Evolutionary conservation across 352 stramenopile genomes (phyloP).

Genomic region (Phytophthora vignae): DNA sequence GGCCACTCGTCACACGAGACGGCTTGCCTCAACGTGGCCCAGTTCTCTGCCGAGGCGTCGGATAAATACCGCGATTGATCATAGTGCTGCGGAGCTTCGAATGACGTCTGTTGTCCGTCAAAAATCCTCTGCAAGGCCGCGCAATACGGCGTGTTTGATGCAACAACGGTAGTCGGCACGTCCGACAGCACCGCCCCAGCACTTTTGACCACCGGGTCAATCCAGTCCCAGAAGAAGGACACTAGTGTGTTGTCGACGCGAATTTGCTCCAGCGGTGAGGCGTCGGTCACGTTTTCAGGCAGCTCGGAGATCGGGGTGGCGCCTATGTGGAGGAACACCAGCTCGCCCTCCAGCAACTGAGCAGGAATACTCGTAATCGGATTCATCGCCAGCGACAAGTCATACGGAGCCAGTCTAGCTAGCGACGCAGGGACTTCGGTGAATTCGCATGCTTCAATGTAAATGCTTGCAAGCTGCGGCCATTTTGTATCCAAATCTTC

Average conservation of each 20-base stretch:
- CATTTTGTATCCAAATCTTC: conserved; percentile 51
- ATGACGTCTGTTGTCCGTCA: conserved; percentile 1
- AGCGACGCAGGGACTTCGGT: conserved; percentile 22
- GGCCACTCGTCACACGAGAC: conserved; percentile 17
- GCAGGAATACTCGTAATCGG: conserved; percentile 23
- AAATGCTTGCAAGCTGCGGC: conserved; percentile 36
- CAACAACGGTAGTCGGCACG: conserved; percentile 22
- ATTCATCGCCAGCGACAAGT: conserved; percentile 32
- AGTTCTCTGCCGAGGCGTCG: conserved; percentile 1
- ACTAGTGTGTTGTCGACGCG: conserved; percentile 32
- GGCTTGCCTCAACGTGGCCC: conserved; percentile 13
- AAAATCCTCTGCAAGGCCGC: conserved; percentile 20
- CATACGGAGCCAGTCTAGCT: conserved; percentile 22
- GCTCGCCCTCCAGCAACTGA: conserved; percentile 26
- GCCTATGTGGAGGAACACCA: conserved; percentile 28
- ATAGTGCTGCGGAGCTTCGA: conserved; percentile 6
- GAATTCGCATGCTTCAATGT: conserved; percentile 29
- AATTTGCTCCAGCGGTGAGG: conserved; percentile 22
- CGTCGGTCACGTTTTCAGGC: conserved; percentile 20
- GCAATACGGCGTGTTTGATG: conserved; percentile 31
- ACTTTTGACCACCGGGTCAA: conserved; percentile 28
- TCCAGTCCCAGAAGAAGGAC: conserved; percentile 35
- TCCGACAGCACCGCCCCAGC: conserved; percentile 16
- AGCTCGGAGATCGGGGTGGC: conserved; percentile 19
- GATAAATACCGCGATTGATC: conserved; percentile 14